Evolutionary conservation across 331 rosid species (phyloP), one percentile per base, ranked within the genome.

Genomic region (Quercus tomentella): DNA sequence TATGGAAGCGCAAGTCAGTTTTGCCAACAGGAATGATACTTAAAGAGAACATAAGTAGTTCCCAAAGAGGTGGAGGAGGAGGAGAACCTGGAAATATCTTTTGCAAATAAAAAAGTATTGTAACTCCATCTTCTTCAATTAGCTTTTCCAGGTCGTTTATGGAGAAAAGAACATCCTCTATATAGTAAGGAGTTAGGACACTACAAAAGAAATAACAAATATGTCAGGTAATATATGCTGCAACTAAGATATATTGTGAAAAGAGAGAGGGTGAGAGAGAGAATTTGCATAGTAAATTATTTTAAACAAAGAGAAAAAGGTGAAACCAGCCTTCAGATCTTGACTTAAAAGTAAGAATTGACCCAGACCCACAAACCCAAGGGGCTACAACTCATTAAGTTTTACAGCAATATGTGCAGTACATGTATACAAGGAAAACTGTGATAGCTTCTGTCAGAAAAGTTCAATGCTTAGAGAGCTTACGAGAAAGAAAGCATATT

Each of bases 401-500:
- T 56, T 70, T 73, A 33, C 76, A 74, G 25, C 55, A 73, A 62
- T 77, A 75, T 61, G 61, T 70, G 72, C 84, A 70, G 57, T 11
- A 12, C 57, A 57, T 37, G 52, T 25, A 31, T 30, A 62, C 23
- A 72, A 72, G 23, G 26, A 56, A 56, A 65, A 20, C 18, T 58
- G 63, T 18, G 72, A 83, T 55, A 60, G 56, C 52, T 58, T 74
- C 62, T 25, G 26, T 22, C 20, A 30, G 21, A 33, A 56, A 75
- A 73, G 26, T 11, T 45, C 3, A 55, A 78, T 51, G 56, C 33
- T 66, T 25, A 80, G 55, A 54, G 63, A 79, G 84, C 93, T 84
- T 95, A 95, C 99, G 99, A 93, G 89, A 95, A 95, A 72, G 99
- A 91, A 77, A 95, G 84, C 99, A 95, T 95, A 77, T 93, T 90